A percentile compares a stretch with the other conserved stretches of the same genome.
Conservation (phyloP, 495 filamentous ascomycete species). For the Pseudomonodictys pantanalensis region DNA sequence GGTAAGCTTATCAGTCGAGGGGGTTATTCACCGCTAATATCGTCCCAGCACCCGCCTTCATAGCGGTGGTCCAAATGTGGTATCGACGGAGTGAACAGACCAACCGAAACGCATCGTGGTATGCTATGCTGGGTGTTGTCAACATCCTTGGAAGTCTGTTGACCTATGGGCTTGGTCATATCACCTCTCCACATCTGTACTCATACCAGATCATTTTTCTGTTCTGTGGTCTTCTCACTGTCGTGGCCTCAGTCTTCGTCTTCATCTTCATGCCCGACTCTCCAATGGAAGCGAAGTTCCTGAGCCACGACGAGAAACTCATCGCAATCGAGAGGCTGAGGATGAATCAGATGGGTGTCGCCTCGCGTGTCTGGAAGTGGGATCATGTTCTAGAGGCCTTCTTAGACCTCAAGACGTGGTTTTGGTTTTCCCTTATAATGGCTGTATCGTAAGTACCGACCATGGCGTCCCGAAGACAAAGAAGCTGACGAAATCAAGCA, state of each 20-base stretch:
- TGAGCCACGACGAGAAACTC: conserved; percentile 57
- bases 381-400: conserved; percentile 61
- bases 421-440: conserved; percentile 62
- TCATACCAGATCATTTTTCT: conserved; percentile 62
- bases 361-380: conserved; percentile 58
- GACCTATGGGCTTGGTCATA: conserved; percentile 60
- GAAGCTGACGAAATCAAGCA: conserved; percentile 40
- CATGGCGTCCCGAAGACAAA: conserved; percentile 34
- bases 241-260: conserved; percentile 41
- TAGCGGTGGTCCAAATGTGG: conserved; percentile 64
- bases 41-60: conserved; percentile 59
- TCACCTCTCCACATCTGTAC: conserved; percentile 50
- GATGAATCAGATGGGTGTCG: conserved; percentile 64
- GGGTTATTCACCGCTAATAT: too few species aligned
- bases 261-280: conserved; percentile 58
- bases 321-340: conserved; percentile 61
- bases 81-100: conserved; percentile 60
- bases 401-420: conserved; percentile 63
- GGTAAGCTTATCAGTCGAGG: too few species aligned
- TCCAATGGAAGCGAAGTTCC: conserved; percentile 57
- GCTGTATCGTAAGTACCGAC: conserved; percentile 43
- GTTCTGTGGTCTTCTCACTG: conserved; percentile 50
- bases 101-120: conserved; percentile 57
- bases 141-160: conserved; percentile 51
- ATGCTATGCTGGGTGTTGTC: conserved; percentile 54